Percentiles rank a stretch among this genome's conserved stretches.
These are phyloP conservation scores for Coemansia sp. DNA, from an alignment of 192 early-diverging fungal species.

Conservation along the genomic window DNA sequence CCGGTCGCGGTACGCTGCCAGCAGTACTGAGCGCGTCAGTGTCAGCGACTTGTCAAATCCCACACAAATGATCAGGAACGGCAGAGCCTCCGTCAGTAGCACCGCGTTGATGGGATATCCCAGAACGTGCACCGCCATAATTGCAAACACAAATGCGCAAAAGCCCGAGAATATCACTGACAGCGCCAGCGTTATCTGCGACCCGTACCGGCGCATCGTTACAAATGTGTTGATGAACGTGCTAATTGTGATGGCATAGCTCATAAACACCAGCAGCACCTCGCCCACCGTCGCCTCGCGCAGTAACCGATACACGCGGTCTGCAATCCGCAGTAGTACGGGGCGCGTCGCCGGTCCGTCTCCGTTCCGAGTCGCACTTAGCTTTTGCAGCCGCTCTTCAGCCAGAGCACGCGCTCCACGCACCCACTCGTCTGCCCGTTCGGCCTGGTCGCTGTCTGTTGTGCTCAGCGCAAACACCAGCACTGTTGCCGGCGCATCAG, in stretches of 20 bases:
- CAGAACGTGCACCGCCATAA: constrained; percentile 66
- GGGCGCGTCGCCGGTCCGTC: background rate
- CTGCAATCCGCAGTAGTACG: constrained; percentile 34
- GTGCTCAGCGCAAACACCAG: constrained; percentile 53
- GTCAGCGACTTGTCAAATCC: constrained; percentile 87
- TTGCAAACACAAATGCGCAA: constrained; percentile 75
- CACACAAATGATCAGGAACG: constrained; percentile 87
- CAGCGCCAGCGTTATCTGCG: constrained; percentile 72
- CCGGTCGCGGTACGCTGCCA: constrained; percentile 46
- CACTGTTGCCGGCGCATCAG: constrained; percentile 31
- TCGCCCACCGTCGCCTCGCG: constrained; percentile 73
- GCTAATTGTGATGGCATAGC: constrained; percentile 78
- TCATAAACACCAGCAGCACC: constrained; percentile 72
- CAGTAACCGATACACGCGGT: constrained; percentile 64
- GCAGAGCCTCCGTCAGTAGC: constrained; percentile 81
- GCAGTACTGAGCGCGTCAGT: constrained; percentile 79
- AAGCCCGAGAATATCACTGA: constrained; percentile 70
- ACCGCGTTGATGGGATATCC: constrained; percentile 70
- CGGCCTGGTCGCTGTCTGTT: constrained; percentile 8
- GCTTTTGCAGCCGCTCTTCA: constrained; percentile 26
- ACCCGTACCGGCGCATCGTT: constrained; percentile 85
- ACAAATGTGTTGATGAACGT: constrained; percentile 78
- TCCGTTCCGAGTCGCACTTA: constrained; percentile 4
- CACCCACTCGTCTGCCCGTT: constrained; percentile 29
- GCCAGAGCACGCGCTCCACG: constrained; percentile 19